phyloP scores from a whole-genome alignment of 2,329 filamentous ascomycete species.

The Trichoderma sp. region DNA sequence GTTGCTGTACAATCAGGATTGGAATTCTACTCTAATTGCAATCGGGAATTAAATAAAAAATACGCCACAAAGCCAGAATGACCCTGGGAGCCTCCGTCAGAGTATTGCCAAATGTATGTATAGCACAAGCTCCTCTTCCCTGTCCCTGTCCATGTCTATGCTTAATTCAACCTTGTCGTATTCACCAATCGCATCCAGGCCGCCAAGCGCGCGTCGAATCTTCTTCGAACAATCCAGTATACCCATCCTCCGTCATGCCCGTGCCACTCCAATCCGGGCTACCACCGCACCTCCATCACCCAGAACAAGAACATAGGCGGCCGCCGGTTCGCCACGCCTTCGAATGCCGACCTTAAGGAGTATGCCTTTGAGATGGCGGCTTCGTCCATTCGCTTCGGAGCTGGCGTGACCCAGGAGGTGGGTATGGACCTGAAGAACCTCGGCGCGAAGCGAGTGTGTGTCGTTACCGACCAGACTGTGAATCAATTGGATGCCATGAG shows the following conservation, averaged over 20 bases:
- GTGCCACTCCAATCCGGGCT: conserved; percentile 84
- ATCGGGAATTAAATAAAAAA: neutral
- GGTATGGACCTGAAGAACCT: conserved; percentile 97
- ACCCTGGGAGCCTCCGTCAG: conserved; percentile 6
- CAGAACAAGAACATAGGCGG: conserved; percentile 37
- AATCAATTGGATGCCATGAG: conserved; percentile 82
- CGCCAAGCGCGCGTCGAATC: conserved; percentile 62
- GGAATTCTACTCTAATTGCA: neutral
- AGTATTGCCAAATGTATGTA: conserved; percentile 15
- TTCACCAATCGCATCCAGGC: conserved; percentile 39
- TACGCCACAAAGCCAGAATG: neutral
- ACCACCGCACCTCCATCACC: conserved; percentile 65
- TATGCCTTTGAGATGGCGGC: conserved; percentile 99
- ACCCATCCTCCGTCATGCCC: conserved; percentile 85
- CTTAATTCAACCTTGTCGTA: neutral
- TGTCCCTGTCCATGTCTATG: neutral
- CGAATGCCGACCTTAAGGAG: conserved; percentile 70
- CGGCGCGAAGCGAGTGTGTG: conserved; percentile 79
- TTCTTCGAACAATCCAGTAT: conserved; percentile 87
- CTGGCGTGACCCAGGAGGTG: conserved; percentile 89
- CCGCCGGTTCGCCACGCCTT: conserved; percentile 69
- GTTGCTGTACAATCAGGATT: neutral
- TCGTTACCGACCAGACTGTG: conserved; percentile 87
- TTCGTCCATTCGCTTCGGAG: conserved; percentile 89
- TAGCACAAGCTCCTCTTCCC: neutral